Conservation (phyloP, 2,329 filamentous ascomycete genomes). For the Cercospora sojina region DNA sequence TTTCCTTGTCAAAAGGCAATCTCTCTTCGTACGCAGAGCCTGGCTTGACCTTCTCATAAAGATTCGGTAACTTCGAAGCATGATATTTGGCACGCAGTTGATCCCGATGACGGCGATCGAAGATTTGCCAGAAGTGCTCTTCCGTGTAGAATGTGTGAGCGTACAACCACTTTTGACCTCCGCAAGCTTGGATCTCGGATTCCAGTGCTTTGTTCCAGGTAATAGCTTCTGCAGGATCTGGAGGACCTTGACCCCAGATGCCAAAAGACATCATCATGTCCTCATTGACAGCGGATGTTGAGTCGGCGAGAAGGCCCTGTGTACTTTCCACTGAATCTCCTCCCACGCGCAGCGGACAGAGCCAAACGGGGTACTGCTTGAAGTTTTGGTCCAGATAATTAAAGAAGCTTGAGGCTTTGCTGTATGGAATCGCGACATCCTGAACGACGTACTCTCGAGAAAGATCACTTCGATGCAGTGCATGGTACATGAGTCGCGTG, state of each 20-base stretch:
- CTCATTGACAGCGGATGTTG: background rate
- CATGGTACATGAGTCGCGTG: slow-evolving; percentile 58
- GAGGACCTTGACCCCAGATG: slow-evolving; percentile 74
- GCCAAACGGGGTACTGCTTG: slow-evolving; percentile 57
- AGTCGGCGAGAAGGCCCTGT: background rate
- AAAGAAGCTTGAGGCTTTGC: slow-evolving; percentile 52
- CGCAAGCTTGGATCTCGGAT: slow-evolving; percentile 63
- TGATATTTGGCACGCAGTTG: slow-evolving; percentile 60
- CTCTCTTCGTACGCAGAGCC: background rate
- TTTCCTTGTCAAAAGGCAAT: background rate
- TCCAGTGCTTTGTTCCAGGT: slow-evolving; percentile 69
- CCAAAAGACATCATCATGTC: slow-evolving; percentile 50
- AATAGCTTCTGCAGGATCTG: slow-evolving; percentile 52
- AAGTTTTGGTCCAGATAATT: slow-evolving; percentile 50
- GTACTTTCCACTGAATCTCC: background rate
- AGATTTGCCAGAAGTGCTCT: slow-evolving; percentile 64
- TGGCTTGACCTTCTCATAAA: slow-evolving; percentile 36
- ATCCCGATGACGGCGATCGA: slow-evolving; percentile 61
- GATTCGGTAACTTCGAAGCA: slow-evolving; percentile 60
- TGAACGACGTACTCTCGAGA: slow-evolving; percentile 51
- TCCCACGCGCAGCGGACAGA: slow-evolving; percentile 48
- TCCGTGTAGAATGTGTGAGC: slow-evolving; percentile 80
- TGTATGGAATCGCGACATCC: slow-evolving; percentile 59
- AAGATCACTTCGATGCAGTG: slow-evolving; percentile 40
- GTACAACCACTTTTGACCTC: slow-evolving; percentile 83